Conservation (phyloP, 371 early-diverging fungal species). For the Mucor piriformis region DNA sequence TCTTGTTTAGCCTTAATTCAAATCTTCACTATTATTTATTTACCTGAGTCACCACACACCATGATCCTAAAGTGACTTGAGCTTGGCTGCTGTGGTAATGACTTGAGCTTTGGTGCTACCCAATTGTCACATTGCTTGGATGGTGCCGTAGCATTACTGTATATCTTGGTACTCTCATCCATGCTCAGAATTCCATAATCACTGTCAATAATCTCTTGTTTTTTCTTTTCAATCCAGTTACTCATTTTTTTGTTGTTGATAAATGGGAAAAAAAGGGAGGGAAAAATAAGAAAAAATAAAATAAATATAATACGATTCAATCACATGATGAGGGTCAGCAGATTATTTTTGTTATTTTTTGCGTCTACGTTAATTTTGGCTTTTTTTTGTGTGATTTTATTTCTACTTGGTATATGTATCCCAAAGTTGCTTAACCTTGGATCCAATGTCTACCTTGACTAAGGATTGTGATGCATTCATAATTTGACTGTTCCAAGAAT, state of each 20-base stretch:
- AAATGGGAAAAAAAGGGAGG: neutral
- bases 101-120: constrained; percentile 15
- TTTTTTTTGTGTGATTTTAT: neutral
- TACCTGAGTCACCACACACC: constrained; percentile 65
- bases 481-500: constrained; percentile 45
- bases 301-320: constrained; percentile 3
- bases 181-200: constrained; percentile 44
- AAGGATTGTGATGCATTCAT: constrained; percentile 40
- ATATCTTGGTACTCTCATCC: constrained; percentile 19
- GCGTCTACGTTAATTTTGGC: neutral
- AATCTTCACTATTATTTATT: neutral
- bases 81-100: neutral
- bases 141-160: neutral
- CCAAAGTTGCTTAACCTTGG: constrained; percentile 29
- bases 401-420: constrained; percentile 27
- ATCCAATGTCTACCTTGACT: constrained; percentile 36
- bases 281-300: neutral
- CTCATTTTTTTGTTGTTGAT: neutral
- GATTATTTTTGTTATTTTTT: too few species aligned
- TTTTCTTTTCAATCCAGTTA: neutral
- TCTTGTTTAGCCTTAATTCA: neutral
- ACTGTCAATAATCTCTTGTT: constrained; percentile 20
- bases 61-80: constrained; percentile 48
- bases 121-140: neutral
- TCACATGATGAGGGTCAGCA: constrained; percentile 12